Evolutionary conservation across 805 yeast species (phyloP), one percentile per base, ranked within the genome.

Genomic region (Wickerhamomyces chambardii): DNA sequence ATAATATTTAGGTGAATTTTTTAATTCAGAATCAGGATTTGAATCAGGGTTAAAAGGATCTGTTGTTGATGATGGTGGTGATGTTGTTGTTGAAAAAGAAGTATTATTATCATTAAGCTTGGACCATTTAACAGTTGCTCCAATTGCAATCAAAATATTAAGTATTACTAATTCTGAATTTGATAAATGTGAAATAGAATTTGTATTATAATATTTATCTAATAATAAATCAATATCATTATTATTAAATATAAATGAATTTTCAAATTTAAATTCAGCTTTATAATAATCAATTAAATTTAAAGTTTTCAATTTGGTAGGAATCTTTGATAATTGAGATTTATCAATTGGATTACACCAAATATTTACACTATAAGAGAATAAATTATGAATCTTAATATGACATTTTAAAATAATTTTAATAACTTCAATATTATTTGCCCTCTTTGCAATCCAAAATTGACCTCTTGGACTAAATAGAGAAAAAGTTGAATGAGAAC

Each of bases 381-480:
- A 56, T 6, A 46, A 28, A 1, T 40, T 37, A n/a, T 46, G 38
- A 1, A 51, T 38, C 14, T 38, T 41, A 6, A 39, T 24, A 14
- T 54, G 43, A 12, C 62, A 30, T 4, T 38, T 38, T 21, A 44
- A 41, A 29, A 62, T 52, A 2, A 54, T 58, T 1, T 24, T 17
- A 0, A 36, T 22, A 2, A 51, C 24, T 4, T 39, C 27, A 3
- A 41, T 38, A 29, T 50, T 53, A 17, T 45, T 45, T 4, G 45
- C 34, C 11, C 36, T 39, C 22, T 39, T 42, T 5, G 42, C 35
- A 17, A 70, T 42, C 72, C 73, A 65, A 28, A 47, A 44, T 7
- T 68, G 27, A 11, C 76, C 75, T 26, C 45, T 39, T 4, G 53
- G 44, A 5, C 70, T 60, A 31, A 68, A 56, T n/a, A 68, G 40